phyloP scores from a whole-genome alignment of 805 yeast species.

The Metschnikowia colocasiae region DNA sequence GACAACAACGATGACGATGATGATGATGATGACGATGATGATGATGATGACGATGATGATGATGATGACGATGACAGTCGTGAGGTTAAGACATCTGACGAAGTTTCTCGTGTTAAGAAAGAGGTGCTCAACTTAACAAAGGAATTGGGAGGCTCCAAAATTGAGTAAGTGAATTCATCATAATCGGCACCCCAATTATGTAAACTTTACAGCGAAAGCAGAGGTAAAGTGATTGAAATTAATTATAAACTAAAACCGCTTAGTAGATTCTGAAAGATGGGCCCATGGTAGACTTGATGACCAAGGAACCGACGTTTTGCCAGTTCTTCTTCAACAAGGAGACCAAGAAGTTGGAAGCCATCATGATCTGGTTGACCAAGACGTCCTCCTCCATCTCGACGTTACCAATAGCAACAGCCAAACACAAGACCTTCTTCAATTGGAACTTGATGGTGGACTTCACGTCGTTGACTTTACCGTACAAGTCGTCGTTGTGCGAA shows the following conservation, averaged over 20 bases:
- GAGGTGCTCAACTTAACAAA: slow-evolving; percentile 10
- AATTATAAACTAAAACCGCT: slow-evolving; percentile 19
- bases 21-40: slow-evolving; percentile 41
- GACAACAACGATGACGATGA: slow-evolving; percentile 36
- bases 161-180: not conserved
- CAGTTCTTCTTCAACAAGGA: slow-evolving; percentile 99
- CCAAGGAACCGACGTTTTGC: slow-evolving; percentile 99
- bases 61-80: slow-evolving; percentile 25
- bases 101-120: slow-evolving; percentile 13
- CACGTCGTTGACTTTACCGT: slow-evolving; percentile 93
- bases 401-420: slow-evolving; percentile 99
- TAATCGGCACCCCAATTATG: no score
- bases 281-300: slow-evolving; percentile 99
- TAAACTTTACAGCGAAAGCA: not conserved
- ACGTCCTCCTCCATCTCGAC: slow-evolving; percentile 98
- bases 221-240: not conserved
- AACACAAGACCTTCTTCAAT: slow-evolving; percentile 98
- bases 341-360: slow-evolving; percentile 98
- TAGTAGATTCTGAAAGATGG: slow-evolving; percentile 99
- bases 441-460: slow-evolving; percentile 99
- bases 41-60: slow-evolving; percentile 43
- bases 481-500: slow-evolving; percentile 97
- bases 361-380: slow-evolving; percentile 95
- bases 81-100: slow-evolving; percentile 9
- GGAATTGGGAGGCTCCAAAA: slow-evolving; percentile 6